These are phyloP conservation scores for Cryptosporidium tyzzeri DNA, from an alignment of 169 alveolate species.

Conservation along the genomic window DNA sequence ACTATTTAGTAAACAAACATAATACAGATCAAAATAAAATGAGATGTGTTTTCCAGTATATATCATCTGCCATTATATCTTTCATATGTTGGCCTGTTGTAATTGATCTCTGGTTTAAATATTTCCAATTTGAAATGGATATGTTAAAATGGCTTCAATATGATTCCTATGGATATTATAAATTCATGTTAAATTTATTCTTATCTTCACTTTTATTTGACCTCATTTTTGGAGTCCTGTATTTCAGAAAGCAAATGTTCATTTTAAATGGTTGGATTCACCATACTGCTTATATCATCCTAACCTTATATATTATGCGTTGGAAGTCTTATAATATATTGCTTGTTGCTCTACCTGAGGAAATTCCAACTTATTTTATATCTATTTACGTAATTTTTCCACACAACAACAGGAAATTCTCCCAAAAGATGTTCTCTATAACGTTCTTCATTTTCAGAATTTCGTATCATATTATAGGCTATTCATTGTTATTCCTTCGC, in stretches of 20 bases:
- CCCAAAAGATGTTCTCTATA: slow-evolving; percentile 26
- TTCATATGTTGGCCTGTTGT: slow-evolving; percentile 55
- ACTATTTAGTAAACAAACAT: slow-evolving; percentile 18
- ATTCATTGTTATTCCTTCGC: slow-evolving; percentile 26
- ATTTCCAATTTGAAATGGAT: slow-evolving; percentile 36
- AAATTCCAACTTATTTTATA: slow-evolving; percentile 47
- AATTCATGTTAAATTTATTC: slow-evolving; percentile 11
- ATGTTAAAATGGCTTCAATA: slow-evolving; percentile 25
- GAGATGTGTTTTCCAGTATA: slow-evolving; percentile 42
- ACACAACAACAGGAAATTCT: slow-evolving; percentile 1
- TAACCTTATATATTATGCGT: slow-evolving; percentile 21
- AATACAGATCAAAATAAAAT: slow-evolving; percentile 19
- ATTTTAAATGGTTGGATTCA: slow-evolving; percentile 56
- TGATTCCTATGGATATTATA: slow-evolving; percentile 15
- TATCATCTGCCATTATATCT: slow-evolving; percentile 25
- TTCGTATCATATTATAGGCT: slow-evolving; percentile 44
- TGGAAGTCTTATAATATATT: slow-evolving; percentile 42
- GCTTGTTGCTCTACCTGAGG: slow-evolving; percentile 48
- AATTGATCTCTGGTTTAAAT: slow-evolving; percentile 37
- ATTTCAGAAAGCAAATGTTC: slow-evolving; percentile 62
- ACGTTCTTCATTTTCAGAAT: slow-evolving; percentile 50
- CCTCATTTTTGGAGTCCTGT: slow-evolving; percentile 38
- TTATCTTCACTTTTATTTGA: slow-evolving; percentile 27
- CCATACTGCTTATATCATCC: slow-evolving; percentile 32
- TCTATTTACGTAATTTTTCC: slow-evolving; percentile 50